These are phyloP conservation scores for Neltuma alba DNA, from an alignment of 306 rosid genomes.

Conservation along the genomic window DNA sequence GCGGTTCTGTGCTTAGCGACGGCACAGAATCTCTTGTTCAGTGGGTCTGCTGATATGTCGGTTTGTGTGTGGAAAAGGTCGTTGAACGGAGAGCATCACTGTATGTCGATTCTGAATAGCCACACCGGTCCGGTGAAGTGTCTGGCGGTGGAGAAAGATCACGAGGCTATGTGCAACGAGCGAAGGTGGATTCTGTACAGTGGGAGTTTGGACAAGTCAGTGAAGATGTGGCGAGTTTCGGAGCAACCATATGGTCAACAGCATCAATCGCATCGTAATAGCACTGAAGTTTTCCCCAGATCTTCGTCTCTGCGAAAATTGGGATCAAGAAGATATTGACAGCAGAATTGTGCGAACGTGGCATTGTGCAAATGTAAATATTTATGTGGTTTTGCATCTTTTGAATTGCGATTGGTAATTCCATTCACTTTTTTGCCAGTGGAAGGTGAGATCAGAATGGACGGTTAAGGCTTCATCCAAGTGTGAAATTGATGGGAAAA, in stretches of 20 bases:
- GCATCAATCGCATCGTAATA: neutral
- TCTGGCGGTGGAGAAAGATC: conserved; percentile 67
- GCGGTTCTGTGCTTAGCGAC: conserved; percentile 73
- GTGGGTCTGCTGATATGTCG: conserved; percentile 88
- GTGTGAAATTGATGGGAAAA: neutral
- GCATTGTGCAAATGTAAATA: neutral
- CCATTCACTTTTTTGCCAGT: neutral
- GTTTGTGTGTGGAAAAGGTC: conserved; percentile 83
- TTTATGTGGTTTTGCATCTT: neutral
- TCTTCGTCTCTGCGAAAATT: conserved; percentile 42
- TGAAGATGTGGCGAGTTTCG: conserved; percentile 79
- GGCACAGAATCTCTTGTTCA: conserved; percentile 64
- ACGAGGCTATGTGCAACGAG: conserved; percentile 38
- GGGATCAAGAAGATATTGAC: conserved; percentile 49
- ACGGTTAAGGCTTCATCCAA: neutral
- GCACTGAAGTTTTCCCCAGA: conserved; percentile 32
- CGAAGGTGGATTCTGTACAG: conserved; percentile 69
- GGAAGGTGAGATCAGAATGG: neutral
- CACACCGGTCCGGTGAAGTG: conserved; percentile 93
- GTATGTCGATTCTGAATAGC: conserved; percentile 56
- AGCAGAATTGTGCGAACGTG: neutral
- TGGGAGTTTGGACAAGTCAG: conserved; percentile 97
- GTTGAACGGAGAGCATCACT: conserved; percentile 49
- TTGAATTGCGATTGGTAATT: neutral
- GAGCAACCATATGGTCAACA: conserved; percentile 43